A percentile compares a stretch with the other conserved stretches of the same genome.
Conservation (phyloP, 305 asterid species). For the Coffea humblotiana region DNA sequence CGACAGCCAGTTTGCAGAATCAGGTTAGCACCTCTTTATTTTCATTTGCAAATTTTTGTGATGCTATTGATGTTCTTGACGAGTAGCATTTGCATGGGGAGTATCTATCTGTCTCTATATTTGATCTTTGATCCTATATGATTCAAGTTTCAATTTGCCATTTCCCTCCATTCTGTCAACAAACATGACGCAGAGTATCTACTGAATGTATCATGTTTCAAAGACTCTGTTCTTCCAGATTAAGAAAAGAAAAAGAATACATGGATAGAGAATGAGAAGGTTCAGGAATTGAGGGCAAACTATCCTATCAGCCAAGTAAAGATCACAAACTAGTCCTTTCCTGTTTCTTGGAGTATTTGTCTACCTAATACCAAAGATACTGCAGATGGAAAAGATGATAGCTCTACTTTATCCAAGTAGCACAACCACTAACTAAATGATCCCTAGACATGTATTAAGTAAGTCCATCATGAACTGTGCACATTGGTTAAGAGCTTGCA, state of each 20-base stretch:
- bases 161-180: not conserved
- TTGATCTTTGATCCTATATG: not conserved
- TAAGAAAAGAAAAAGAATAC: not conserved
- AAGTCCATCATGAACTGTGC: not conserved
- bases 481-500: not conserved
- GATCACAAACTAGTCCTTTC: not conserved
- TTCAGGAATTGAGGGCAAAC: not conserved
- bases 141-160: conserved; percentile 3
- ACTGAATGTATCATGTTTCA: not conserved
- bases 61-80: not conserved
- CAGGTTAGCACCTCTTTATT: conserved; percentile 46
- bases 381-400: not conserved
- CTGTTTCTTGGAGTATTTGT: not conserved
- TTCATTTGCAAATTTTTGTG: not conserved
- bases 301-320: not conserved
- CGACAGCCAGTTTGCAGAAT: conserved; percentile 59
- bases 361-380: not conserved
- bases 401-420: not conserved
- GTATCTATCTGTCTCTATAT: not conserved
- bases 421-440: not conserved
- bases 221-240: not conserved
- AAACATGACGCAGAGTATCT: not conserved
- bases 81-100: conserved; percentile 3
- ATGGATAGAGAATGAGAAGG: not conserved
- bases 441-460: not conserved